These are phyloP conservation scores for Amanita muscaria DNA, from an alignment of 768 basidiomycete genomes.

Conservation along the genomic window DNA sequence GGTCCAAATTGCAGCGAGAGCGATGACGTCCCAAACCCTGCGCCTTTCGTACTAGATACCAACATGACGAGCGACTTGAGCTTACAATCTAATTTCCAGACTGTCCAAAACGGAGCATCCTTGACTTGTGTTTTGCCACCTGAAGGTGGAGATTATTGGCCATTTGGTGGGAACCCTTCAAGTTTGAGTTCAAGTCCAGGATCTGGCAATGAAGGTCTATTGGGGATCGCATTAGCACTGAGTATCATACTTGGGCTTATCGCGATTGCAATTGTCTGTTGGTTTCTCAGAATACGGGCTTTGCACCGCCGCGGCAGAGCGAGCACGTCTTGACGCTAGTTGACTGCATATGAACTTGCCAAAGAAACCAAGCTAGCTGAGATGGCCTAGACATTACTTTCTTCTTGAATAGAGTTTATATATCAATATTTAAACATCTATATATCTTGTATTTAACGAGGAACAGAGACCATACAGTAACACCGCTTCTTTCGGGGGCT, in stretches of 20 bases:
- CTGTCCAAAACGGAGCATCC: slow-evolving; percentile 43
- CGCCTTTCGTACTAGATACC: slow-evolving; percentile 50
- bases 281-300: slow-evolving; percentile 42
- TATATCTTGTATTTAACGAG: no score
- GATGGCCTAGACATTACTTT: no score
- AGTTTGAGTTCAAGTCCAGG: no score
- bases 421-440: no score
- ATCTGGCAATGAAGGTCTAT: slow-evolving; percentile 10
- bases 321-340: no score
- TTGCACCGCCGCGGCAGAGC: slow-evolving; percentile 19
- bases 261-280: slow-evolving; percentile 29
- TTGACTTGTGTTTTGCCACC: slow-evolving; percentile 66
- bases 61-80: slow-evolving; percentile 31
- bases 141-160: slow-evolving; percentile 63
- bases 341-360: no score
- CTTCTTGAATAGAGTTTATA: no score
- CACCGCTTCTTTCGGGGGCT: no score
- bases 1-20: slow-evolving; percentile 54
- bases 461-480: no score
- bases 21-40: slow-evolving; percentile 42
- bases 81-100: slow-evolving; percentile 45
- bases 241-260: slow-evolving; percentile 42
- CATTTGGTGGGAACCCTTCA: slow-evolving; percentile 47
- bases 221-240: slow-evolving; percentile 37
- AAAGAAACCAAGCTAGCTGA: no score